Evolutionary conservation across 2,329 filamentous ascomycete genomes (phyloP), one percentile per base, ranked within the genome.

Genomic region (Aspergillus neotritici): DNA sequence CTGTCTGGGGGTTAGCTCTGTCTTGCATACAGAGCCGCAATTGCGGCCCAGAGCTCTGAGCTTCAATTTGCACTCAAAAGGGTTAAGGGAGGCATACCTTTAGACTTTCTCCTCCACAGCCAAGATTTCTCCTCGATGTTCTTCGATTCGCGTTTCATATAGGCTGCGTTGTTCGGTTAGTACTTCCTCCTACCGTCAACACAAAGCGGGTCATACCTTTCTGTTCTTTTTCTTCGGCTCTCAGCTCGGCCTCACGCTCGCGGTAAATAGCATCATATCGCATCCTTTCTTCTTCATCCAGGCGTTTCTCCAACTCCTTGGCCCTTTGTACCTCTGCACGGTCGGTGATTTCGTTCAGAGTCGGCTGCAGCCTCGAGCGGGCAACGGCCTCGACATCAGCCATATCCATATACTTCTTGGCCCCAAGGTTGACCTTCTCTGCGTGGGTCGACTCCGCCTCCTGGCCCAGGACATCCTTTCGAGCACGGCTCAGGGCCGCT

Each of bases 341-440:
- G 40, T 86, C 82, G 41, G 83, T 82, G 49, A 96, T 93, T 51
- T 94, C 86, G 52, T 95, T 84, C 5, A 96, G 65, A 0, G 93
- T 81, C 4, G 90, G 90, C 62, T 91, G 86, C 12, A 96, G 78
- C 52, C 83, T 81, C 35, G 77, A 80, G 10, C 80, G 77, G 3
- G 90, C 90, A 52, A 95, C 86, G 5, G 80, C 80, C 50, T 96
- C 82, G 12, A 96, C 80, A 37, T 89, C 86, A 4, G 80, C 74
- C 54, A 84, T 81, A 31, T 88, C 80, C 72, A 96, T 82, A 57
- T 83, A 89, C 57, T 79, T 87, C 6, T 88, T 87, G 34, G 85
- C 84, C 4, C 91, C 90, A 42, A 96, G 80, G 50, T 93, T 77
- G 53, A 80, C 54, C 34, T 53, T 56, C n/a, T 62, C 75, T 34